Evolutionary conservation across 2,329 filamentous ascomycete genomes (phyloP).

Genomic region (Biscogniauxia sp.): DNA sequence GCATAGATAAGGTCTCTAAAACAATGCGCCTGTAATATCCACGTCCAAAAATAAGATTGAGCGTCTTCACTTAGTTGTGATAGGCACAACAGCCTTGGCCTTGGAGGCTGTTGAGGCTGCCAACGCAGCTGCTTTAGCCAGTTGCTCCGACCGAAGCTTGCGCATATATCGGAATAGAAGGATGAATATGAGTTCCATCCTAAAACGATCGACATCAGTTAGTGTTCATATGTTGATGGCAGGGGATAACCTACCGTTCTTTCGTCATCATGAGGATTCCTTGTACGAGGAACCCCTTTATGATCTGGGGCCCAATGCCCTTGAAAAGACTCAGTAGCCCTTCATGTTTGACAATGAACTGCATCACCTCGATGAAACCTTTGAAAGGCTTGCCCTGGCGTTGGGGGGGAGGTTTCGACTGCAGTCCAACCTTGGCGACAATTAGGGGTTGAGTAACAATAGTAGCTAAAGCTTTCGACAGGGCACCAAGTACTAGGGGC

Average conservation of each 20-base stretch:
- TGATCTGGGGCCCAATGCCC: conserved; percentile 88
- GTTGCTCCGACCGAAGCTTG: conserved; percentile 65
- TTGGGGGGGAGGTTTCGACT: conserved; percentile 83
- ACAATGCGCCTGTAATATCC: not conserved
- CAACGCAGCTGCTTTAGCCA: conserved; percentile 64
- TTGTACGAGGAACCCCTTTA: conserved; percentile 91
- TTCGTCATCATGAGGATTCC: conserved; percentile 99
- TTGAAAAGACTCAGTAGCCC: conserved; percentile 86
- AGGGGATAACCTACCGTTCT: conserved; percentile 64
- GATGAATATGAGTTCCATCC: conserved; percentile 85
- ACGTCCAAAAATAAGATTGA: not conserved
- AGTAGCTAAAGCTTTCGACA: conserved; percentile 90
- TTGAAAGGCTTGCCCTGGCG: conserved; percentile 90
- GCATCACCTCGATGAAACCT: conserved; percentile 91
- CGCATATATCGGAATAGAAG: conserved; percentile 80
- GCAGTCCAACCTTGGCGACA: conserved; percentile 94
- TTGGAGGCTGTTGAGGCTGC: conserved; percentile 52
- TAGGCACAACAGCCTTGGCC: conserved; percentile 43
- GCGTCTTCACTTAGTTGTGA: conserved; percentile 38
- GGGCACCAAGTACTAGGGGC: conserved; percentile 74
- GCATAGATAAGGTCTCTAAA: not conserved
- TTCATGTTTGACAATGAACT: conserved; percentile 87
- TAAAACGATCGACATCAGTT: conserved; percentile 33
- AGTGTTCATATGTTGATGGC: not conserved
- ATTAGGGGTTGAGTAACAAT: conserved; percentile 93